These are phyloP conservation scores for Suillus tomentosus DNA, from an alignment of 768 basidiomycete species.

Conservation along the genomic window DNA sequence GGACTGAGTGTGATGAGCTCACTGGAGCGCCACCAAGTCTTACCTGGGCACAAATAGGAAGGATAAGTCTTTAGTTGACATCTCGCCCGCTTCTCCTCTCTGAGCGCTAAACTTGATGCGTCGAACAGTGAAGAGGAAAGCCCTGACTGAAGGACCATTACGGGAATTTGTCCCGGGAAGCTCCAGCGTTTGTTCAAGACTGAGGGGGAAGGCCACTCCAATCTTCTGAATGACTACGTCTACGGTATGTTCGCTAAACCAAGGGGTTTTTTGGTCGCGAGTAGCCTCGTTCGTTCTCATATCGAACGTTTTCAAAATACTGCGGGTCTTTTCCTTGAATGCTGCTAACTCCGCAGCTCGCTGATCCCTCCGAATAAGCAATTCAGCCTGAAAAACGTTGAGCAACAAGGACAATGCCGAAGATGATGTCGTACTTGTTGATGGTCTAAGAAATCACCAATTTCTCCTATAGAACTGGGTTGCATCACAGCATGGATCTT, in stretches of 20 bases:
- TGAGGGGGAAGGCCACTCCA: conserved; percentile 90
- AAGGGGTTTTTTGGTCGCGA: conserved; percentile 37
- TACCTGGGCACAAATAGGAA: conserved; percentile 86
- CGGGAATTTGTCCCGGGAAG: conserved; percentile 41
- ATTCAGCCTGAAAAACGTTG: conserved; percentile 58
- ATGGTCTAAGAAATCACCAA: conserved; percentile 87
- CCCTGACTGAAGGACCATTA: conserved; percentile 56
- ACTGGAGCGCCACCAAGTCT: conserved; percentile 20
- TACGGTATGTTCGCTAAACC: conserved; percentile 59
- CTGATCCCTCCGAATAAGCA: conserved; percentile 71
- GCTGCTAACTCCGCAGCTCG: conserved; percentile 76
- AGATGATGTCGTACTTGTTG: conserved; percentile 57
- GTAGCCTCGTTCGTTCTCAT: conserved; percentile 42
- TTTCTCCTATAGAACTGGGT: conserved; percentile 86
- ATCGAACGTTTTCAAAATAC: conserved; percentile 75
- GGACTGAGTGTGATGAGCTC: background rate
- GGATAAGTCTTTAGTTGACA: conserved; percentile 68
- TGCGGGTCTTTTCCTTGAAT: conserved; percentile 81
- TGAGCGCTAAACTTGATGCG: conserved; percentile 72
- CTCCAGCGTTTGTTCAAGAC: conserved; percentile 58
- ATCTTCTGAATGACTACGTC: conserved; percentile 62
- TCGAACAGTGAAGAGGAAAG: conserved; percentile 84
- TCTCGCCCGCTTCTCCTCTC: conserved; percentile 78
- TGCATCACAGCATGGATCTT: conserved; percentile 94
- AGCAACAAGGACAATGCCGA: conserved; percentile 11